These are phyloP conservation scores for Colletotrichum ledebouriae DNA, from an alignment of 2,329 filamentous ascomycete genomes.

Conservation along the genomic window DNA sequence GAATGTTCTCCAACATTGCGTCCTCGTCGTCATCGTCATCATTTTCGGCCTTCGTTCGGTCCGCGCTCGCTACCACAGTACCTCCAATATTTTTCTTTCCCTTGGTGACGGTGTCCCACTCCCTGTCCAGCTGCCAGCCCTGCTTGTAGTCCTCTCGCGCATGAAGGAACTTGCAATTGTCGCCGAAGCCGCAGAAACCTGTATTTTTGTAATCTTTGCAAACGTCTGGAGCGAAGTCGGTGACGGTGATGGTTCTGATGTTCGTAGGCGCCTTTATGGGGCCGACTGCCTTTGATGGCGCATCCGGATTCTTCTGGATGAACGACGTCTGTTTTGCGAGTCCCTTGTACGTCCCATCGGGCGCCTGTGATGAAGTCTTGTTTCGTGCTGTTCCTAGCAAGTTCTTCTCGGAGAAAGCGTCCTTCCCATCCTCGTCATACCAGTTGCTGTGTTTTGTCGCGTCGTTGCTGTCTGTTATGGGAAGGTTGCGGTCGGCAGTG, in stretches of 20 bases:
- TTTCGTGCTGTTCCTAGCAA: slow-evolving; percentile 69
- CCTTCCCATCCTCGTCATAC: slow-evolving; percentile 81
- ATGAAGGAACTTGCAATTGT: slow-evolving; percentile 86
- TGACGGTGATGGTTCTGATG: slow-evolving; percentile 89
- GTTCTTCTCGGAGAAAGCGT: slow-evolving; percentile 62
- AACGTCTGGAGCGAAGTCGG: slow-evolving; percentile 91
- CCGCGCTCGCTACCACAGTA: slow-evolving; percentile 72
- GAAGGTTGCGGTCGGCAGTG: slow-evolving; percentile 71
- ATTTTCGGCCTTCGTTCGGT: slow-evolving; percentile 55
- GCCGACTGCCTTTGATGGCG: slow-evolving; percentile 78
- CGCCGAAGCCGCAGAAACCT: slow-evolving; percentile 73
- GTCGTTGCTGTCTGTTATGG: slow-evolving; percentile 80
- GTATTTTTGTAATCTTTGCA: slow-evolving; percentile 81
- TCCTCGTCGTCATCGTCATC: slow-evolving; percentile 72
- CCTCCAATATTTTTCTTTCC: slow-evolving; percentile 74
- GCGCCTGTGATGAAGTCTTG: slow-evolving; percentile 35
- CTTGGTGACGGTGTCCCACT: slow-evolving; percentile 90
- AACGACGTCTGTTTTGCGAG: slow-evolving; percentile 79
- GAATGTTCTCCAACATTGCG: slow-evolving; percentile 83
- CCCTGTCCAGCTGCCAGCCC: slow-evolving; percentile 94
- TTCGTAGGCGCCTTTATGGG: slow-evolving; percentile 92
- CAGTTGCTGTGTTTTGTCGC: slow-evolving; percentile 91
- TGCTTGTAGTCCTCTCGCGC: slow-evolving; percentile 84
- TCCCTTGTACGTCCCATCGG: slow-evolving; percentile 82
- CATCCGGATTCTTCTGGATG: slow-evolving; percentile 85